phyloP scores from a whole-genome alignment of 2,329 filamentous ascomycete genomes.

The Calonectria pseudoreteaudii region DNA sequence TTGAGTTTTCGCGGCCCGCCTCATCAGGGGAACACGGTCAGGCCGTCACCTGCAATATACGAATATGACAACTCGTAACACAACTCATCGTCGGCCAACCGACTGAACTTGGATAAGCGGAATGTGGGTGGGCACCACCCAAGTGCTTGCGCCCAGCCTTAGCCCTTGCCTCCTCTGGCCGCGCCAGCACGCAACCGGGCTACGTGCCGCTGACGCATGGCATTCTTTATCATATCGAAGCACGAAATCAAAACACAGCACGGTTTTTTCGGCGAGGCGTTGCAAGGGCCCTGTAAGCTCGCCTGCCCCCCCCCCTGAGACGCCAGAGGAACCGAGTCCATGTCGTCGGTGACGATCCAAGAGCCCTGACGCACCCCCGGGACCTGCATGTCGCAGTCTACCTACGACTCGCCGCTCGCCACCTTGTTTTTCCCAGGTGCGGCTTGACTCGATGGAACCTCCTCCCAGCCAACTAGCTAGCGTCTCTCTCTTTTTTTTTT shows the following conservation, averaged over 20 bases:
- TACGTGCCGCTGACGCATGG: not conserved
- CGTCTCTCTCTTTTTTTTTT: not conserved
- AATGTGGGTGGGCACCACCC: constrained; percentile 4
- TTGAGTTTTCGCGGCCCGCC: constrained; percentile 28
- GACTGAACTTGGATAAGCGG: not conserved
- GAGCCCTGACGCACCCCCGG: constrained; percentile 17
- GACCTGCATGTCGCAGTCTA: constrained; percentile 35
- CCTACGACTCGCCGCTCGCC: constrained; percentile 30
- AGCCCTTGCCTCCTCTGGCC: not conserved
- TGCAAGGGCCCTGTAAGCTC: constrained; percentile 4
- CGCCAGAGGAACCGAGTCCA: constrained; percentile 39
- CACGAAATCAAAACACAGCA: not conserved
- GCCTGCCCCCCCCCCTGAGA: constrained; percentile 35
- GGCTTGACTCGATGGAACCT: not conserved
- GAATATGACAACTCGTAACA: constrained; percentile 11
- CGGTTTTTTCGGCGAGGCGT: constrained; percentile 5
- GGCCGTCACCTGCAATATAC: constrained; percentile 11
- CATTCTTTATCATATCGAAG: constrained; percentile 1
- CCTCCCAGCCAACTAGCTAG: not conserved
- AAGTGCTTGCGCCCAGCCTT: not conserved
- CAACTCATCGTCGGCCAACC: not conserved
- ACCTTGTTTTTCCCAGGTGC: constrained; percentile 10
- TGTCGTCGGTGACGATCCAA: constrained; percentile 36
- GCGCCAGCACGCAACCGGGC: not conserved
- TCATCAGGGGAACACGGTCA: constrained; percentile 19